A percentile compares a stretch with the other conserved stretches of the same genome.
These are phyloP conservation scores for Arthroderma uncinatum DNA, from an alignment of 2,329 filamentous ascomycete genomes.

Conservation along the genomic window DNA sequence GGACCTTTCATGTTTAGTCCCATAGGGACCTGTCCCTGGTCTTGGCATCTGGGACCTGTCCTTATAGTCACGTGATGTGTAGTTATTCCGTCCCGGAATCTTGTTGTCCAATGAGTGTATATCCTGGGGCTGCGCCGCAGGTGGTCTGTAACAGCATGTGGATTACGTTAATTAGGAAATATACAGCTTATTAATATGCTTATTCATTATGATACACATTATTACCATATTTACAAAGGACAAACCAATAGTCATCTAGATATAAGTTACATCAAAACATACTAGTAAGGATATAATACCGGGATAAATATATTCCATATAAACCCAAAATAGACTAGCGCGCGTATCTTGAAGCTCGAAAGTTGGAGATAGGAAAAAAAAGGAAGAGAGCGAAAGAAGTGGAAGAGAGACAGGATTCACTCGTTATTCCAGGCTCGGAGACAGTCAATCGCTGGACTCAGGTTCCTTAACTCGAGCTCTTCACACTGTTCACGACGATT, in stretches of 20 bases:
- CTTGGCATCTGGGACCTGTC: too few species aligned
- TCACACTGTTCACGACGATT: not conserved
- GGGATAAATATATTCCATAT: not conserved
- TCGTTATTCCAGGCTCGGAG: not conserved
- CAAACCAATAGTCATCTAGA: not conserved
- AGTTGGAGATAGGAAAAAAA: not conserved
- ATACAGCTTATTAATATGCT: not conserved
- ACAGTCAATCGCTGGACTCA: not conserved
- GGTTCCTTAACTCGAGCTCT: not conserved
- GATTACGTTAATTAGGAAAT: not conserved
- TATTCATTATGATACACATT: not conserved
- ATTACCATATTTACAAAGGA: not conserved
- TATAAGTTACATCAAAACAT: not conserved
- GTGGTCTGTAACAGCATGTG: too few species aligned
- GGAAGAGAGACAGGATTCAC: not conserved
- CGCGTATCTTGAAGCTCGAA: not conserved
- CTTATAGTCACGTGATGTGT: too few species aligned
- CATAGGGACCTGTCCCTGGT: too few species aligned
- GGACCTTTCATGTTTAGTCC: too few species aligned
- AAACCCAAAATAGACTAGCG: not conserved
- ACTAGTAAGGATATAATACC: not conserved
- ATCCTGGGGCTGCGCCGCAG: too few species aligned
- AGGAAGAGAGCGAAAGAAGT: slow-evolving; percentile 2
- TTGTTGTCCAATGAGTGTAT: too few species aligned
- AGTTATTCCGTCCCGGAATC: too few species aligned